These are phyloP conservation scores for Rhodotorula sp. DNA, from an alignment of 1,284 basidiomycete genomes.

Conservation along the genomic window DNA sequence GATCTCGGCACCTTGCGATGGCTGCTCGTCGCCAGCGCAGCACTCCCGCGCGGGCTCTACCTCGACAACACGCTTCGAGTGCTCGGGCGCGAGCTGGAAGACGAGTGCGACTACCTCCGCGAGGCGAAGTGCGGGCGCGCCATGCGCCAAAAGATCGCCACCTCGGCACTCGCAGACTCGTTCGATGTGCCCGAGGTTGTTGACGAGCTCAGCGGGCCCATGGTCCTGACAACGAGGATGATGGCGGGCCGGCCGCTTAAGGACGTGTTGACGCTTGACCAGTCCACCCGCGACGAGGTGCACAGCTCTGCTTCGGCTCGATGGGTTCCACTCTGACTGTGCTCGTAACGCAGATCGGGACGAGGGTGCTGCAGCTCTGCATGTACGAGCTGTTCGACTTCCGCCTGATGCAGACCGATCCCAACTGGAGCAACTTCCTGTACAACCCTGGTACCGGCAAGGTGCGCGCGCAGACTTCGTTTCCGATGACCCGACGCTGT, in stretches of 20 bases:
- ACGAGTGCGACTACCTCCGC: conserved; percentile 90
- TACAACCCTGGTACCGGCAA: conserved; percentile 67
- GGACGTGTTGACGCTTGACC: conserved; percentile 60
- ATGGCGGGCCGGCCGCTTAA: conserved; percentile 78
- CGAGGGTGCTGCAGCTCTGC: conserved; percentile 78
- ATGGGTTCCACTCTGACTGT: background rate
- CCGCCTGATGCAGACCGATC: conserved; percentile 95
- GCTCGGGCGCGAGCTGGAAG: conserved; percentile 85
- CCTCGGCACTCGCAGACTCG: conserved; percentile 57
- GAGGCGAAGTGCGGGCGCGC: conserved; percentile 72
- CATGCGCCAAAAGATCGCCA: conserved; percentile 60
- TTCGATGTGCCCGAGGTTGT: conserved; percentile 83
- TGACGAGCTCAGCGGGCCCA: conserved; percentile 71
- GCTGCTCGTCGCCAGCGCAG: conserved; percentile 71
- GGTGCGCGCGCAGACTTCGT: conserved; percentile 46
- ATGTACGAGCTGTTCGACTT: conserved; percentile 88
- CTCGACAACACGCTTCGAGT: conserved; percentile 83
- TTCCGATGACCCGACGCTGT: background rate
- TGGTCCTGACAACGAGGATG: conserved; percentile 85
- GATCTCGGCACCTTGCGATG: conserved; percentile 85
- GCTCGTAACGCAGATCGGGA: conserved; percentile 65
- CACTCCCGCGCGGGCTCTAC: conserved; percentile 86
- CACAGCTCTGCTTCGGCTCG: conserved; percentile 42
- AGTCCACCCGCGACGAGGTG: conserved; percentile 74
- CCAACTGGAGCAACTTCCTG: conserved; percentile 97